These are phyloP conservation scores for Fraxinus greggii DNA, from an alignment of 305 asterid genomes.

Conservation along the genomic window DNA sequence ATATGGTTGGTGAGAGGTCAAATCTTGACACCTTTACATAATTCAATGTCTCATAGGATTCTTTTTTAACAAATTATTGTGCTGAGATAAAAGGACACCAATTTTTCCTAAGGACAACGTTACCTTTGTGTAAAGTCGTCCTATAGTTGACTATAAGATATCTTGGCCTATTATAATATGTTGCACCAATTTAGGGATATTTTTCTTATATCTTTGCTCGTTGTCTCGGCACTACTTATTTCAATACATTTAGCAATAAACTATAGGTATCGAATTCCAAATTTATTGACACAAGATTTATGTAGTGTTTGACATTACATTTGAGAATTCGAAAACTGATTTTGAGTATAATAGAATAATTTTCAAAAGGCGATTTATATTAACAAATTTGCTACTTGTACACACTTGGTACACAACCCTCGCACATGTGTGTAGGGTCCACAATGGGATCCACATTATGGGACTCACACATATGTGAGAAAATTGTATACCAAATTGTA, in stretches of 20 bases:
- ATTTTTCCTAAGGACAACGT: neutral
- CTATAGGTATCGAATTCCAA: neutral
- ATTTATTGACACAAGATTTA: neutral
- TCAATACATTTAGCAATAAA: neutral
- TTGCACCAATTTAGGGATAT: neutral
- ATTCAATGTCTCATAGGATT: neutral
- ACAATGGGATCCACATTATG: too few relatives aligned
- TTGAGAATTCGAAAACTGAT: neutral
- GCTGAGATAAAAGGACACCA: neutral
- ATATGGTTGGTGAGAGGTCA: neutral
- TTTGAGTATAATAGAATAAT: neutral
- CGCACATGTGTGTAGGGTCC: too few relatives aligned
- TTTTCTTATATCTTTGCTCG: neutral
- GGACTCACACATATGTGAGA: too few relatives aligned
- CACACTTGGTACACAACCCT: too few relatives aligned
- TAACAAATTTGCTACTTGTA: too few relatives aligned
- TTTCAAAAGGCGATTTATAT: too few relatives aligned
- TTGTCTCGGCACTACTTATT: neutral
- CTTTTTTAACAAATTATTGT: neutral
- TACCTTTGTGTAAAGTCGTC: neutral
- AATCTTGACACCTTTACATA: neutral
- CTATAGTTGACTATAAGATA: neutral
- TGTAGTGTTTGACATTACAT: neutral
- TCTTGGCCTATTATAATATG: neutral
- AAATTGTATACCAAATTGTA: too few relatives aligned